These are phyloP conservation scores for Euphorbia tirucalli DNA, from an alignment of 345 rosid species.

Conservation along the genomic window DNA sequence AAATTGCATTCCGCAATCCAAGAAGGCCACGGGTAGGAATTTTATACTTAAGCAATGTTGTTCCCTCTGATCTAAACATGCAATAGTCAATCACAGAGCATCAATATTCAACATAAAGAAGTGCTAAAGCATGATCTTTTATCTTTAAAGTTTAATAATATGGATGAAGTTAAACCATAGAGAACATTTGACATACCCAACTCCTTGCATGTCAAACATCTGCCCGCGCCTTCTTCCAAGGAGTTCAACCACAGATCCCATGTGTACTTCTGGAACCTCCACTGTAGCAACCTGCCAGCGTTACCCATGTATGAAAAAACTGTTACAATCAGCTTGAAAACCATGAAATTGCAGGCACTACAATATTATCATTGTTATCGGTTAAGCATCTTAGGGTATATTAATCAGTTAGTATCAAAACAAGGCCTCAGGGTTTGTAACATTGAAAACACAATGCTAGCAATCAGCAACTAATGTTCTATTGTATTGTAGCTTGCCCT, in stretches of 20 bases:
- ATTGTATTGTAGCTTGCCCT: too few species aligned
- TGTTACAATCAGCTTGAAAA: neutral
- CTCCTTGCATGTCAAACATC: constrained; percentile 92
- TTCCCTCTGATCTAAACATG: constrained; percentile 73
- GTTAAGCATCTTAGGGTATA: constrained; percentile 5
- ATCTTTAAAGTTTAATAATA: neutral
- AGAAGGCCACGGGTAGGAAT: constrained; percentile 98
- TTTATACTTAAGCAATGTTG: constrained; percentile 70
- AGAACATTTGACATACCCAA: constrained; percentile 49
- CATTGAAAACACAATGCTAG: too few species aligned
- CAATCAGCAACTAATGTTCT: too few species aligned
- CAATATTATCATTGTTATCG: neutral
- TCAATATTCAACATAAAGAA: neutral
- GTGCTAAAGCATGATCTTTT: neutral
- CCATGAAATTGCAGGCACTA: neutral
- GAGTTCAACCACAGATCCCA: constrained; percentile 98
- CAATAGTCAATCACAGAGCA: constrained; percentile 10
- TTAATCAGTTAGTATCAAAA: constrained; percentile 3
- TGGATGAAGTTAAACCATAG: constrained; percentile 8
- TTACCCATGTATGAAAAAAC: constrained; percentile 8
- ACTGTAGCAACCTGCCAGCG: constrained; percentile 76
- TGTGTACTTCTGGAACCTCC: constrained; percentile 90
- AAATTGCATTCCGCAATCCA: constrained; percentile 90
- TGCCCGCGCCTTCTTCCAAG: constrained; percentile 93
- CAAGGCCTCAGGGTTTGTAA: constrained; percentile 4